phyloP scores from a whole-genome alignment of 1,139 yeast species.

The Pichia kudriavzevii region DNA sequence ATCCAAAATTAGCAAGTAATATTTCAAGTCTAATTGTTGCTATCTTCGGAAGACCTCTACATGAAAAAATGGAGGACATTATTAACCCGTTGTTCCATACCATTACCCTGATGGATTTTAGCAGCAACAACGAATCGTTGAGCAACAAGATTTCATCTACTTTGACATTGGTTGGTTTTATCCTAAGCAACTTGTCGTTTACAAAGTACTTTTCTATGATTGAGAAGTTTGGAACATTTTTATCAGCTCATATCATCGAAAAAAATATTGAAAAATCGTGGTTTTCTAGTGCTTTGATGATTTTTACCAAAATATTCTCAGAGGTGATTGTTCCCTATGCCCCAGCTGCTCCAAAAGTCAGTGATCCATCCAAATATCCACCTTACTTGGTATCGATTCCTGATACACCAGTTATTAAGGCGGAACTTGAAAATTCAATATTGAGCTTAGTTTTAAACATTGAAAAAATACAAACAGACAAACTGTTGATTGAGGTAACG shows the following conservation, averaged over 20 bases:
- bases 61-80: conserved; percentile 27
- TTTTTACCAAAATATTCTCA: conserved; percentile 43
- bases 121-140: conserved; percentile 20
- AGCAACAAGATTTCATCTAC: conserved; percentile 35
- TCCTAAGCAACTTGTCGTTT: conserved; percentile 35
- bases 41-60: conserved; percentile 28
- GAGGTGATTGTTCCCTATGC: conserved; percentile 37
- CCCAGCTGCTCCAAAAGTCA: conserved; percentile 24
- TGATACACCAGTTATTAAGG: conserved; percentile 29
- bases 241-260: conserved; percentile 34
- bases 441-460: conserved; percentile 38
- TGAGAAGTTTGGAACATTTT: conserved; percentile 33
- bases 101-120: conserved; percentile 31
- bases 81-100: conserved; percentile 32
- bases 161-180: conserved; percentile 40
- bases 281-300: conserved; percentile 43
- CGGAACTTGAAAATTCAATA: conserved; percentile 30
- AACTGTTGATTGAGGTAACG: conserved; percentile 44
- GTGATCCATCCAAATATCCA: conserved; percentile 11
- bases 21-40: conserved; percentile 43
- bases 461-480: conserved; percentile 34
- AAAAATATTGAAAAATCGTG: conserved; percentile 37
- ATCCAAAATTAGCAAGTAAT: conserved; percentile 42
- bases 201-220: conserved; percentile 25
- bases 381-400: conserved; percentile 20